Percentiles rank a stretch among this genome's conserved stretches.
These are phyloP conservation scores for Warburgia ugandensis DNA, from an alignment of 164 flowering plant genomes.

Conservation along the genomic window DNA sequence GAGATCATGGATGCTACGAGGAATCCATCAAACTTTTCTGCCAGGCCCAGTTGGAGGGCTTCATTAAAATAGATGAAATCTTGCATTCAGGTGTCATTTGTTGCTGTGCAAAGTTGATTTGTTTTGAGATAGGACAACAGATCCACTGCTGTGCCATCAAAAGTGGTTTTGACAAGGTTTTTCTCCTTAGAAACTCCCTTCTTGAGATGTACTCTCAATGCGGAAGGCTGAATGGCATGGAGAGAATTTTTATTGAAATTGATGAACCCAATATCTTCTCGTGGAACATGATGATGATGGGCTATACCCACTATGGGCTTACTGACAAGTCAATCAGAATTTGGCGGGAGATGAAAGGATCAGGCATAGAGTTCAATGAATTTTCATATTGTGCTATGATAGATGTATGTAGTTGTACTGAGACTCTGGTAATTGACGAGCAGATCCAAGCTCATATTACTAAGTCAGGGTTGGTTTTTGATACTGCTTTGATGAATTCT, in stretches of 20 bases:
- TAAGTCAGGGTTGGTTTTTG: constrained; percentile 19
- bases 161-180: constrained; percentile 16
- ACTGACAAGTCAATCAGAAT: constrained; percentile 10
- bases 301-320: constrained; percentile 16
- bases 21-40: constrained; percentile 13
- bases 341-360: constrained; percentile 17
- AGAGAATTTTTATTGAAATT: constrained; percentile 19
- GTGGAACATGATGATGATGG: constrained; percentile 22
- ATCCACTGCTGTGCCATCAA: constrained; percentile 17
- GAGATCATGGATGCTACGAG: constrained; percentile 12
- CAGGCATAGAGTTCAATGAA: constrained; percentile 19
- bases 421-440: constrained; percentile 7
- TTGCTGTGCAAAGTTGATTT: constrained; percentile 16
- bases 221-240: constrained; percentile 16
- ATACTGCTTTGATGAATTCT: constrained; percentile 22
- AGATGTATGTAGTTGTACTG: constrained; percentile 13
- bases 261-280: constrained; percentile 18
- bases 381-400: constrained; percentile 18
- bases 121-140: constrained; percentile 18
- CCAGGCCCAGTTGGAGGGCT: constrained; percentile 13
- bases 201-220: constrained; percentile 25
- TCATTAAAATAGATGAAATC: constrained; percentile 13
- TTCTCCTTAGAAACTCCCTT: constrained; percentile 16
- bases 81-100: constrained; percentile 17
- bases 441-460: constrained; percentile 21